Base-by-base conservation (phyloP, 768 basidiomycete genomes). In the Suillus paluster region DNA sequence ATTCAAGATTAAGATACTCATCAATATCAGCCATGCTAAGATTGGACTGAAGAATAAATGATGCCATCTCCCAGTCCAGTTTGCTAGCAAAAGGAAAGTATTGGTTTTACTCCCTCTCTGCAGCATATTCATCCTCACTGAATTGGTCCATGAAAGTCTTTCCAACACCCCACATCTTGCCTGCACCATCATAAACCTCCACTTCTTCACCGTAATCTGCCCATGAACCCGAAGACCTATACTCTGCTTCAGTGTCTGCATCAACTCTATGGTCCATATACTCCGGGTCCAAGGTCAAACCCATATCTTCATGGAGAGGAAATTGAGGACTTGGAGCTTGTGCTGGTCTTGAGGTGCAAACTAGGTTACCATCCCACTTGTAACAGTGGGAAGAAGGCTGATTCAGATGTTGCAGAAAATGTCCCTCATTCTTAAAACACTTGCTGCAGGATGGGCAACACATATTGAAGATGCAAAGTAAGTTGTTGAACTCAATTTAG, bases 21-120 rank as follows among this genome's bases (percentile, higher is more conserved):
- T 60, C 17, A 12, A 60, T 52, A 17, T 52, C 36, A 0, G 21
- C 10, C 59, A 60, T 60, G 23, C 59, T 60, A 15, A 60, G 46
- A 12, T 50, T 9, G 5, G 59, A 60, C 23, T 0, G 3, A 10
- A 60, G 23, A 33, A 52, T 5, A 23, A n/a, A 60, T 12, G 12
- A 10, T 8, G 17, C 49, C 49, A 25, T 52, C 30, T 53, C 59
- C 59, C 59, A 53, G 23, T 60, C 59, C 19, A 17, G 48, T 34
- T 36, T 17, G 8, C 33, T 17, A 21, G 59, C 4, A 4, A 60
- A 60, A 11, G 59, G 59, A 3, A 27, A 60, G 21, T 52, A 53
- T 17, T 2, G 38, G 21, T 60, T 60, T 8, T 15, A 0, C 45
- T 7, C 5, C 23, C 23, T 46, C 23, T 46, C 45, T 3, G 0